These are phyloP conservation scores for Pseudonitzschia multiseries DNA, from an alignment of 108 stramenopile species.

Conservation along the genomic window DNA sequence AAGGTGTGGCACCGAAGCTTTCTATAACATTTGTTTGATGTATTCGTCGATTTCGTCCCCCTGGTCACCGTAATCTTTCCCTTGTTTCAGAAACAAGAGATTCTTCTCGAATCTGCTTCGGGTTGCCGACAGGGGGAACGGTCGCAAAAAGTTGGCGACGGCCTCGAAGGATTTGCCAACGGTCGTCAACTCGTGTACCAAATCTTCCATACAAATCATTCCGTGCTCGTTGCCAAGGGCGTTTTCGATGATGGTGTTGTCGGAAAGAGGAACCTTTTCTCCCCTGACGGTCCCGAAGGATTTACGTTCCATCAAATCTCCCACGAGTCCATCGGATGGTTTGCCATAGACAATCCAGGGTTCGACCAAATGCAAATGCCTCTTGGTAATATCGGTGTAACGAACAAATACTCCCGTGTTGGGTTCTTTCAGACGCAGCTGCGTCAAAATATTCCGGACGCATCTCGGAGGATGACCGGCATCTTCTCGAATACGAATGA, in stretches of 20 bases:
- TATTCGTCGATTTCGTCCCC: constrained; percentile 84
- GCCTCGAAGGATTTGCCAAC: constrained; percentile 43
- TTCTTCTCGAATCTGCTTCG: constrained; percentile 77
- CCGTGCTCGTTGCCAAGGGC: constrained; percentile 69
- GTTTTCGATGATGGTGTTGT: constrained; percentile 82
- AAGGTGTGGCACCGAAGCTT: background rate
- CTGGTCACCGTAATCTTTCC: constrained; percentile 83
- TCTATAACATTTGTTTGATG: constrained; percentile 80
- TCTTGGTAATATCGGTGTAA: constrained; percentile 55
- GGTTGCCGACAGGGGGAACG: constrained; percentile 68
- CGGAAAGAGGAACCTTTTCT: constrained; percentile 66
- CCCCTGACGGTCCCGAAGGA: constrained; percentile 69
- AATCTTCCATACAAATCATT: constrained; percentile 87
- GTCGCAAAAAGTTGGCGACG: constrained; percentile 70
- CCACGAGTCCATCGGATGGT: constrained; percentile 63
- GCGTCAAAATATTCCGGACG: constrained; percentile 51
- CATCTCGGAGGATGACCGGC: constrained; percentile 41
- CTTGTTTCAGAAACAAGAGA: constrained; percentile 70
- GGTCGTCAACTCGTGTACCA: constrained; percentile 68
- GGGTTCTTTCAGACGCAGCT: constrained; percentile 56
- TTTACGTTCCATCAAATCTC: constrained; percentile 73
- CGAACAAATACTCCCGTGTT: constrained; percentile 78
- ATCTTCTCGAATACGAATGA: constrained; percentile 71
- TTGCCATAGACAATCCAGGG: constrained; percentile 81
- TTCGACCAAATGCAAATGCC: constrained; percentile 80